A percentile compares a stretch with the other conserved stretches of the same genome.
phyloP scores from a whole-genome alignment of 192 early-diverging fungal species.

The Umbelopsis vinacea region DNA sequence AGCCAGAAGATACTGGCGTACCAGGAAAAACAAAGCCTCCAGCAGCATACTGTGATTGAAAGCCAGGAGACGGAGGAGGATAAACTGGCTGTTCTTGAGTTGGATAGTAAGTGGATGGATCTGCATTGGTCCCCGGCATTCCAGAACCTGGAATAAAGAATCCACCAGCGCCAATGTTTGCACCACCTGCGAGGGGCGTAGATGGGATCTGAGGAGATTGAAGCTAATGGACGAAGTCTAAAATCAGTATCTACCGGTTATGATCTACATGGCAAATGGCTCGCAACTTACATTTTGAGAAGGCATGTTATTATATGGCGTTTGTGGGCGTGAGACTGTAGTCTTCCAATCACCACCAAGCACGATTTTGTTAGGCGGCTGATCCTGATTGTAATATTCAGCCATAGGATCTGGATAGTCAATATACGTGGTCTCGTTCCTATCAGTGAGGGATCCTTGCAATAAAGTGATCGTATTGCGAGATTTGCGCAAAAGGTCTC shows the following conservation, averaged over 20 bases:
- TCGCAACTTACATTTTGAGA: not conserved
- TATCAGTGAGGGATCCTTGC: conserved; percentile 69
- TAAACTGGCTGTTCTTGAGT: not conserved
- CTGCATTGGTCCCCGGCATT: conserved; percentile 43
- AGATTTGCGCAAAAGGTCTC: conserved; percentile 65
- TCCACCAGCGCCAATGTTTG: conserved; percentile 26
- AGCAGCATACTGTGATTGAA: not conserved
- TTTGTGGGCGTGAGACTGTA: not conserved
- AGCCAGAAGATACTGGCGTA: not conserved
- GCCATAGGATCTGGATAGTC: conserved; percentile 68
- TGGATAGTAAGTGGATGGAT: conserved; percentile 17
- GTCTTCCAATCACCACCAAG: conserved; percentile 35
- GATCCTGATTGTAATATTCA: conserved; percentile 56
- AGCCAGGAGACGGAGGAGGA: not conserved
- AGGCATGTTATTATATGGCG: not conserved
- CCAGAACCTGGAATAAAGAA: conserved; percentile 35
- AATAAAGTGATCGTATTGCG: conserved; percentile 74
- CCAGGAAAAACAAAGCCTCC: not conserved
- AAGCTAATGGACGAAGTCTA: not conserved
- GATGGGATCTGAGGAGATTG: not conserved
- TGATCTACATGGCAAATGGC: not conserved
- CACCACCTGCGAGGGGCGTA: not conserved
- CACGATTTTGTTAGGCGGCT: conserved; percentile 50
- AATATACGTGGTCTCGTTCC: conserved; percentile 65
- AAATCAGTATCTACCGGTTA: not conserved